Base-by-base conservation (phyloP, 331 rosid species). In the Spiraea crenata region DNA sequence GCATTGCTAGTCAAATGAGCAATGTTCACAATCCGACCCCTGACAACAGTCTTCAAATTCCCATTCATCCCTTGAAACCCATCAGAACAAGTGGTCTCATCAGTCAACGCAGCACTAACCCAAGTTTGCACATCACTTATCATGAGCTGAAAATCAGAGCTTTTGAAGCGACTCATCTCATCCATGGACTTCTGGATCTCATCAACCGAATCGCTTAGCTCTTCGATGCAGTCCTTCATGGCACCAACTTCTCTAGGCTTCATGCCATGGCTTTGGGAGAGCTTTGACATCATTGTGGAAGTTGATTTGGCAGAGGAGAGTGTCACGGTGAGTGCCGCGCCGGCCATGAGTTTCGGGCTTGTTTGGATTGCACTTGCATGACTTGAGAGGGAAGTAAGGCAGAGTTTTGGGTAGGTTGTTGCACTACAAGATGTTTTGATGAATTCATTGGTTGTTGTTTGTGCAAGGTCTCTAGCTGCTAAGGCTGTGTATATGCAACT, bases 71-170 rank as follows among this genome's bases (percentile, higher is more conserved):
- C 44, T 34, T 62, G 76, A 44, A 93, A 93, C 9, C 96, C 98
- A 11, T 90, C 98, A 0, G 71, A 82, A 71, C 98, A 93, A 0
- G 97, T 93, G 35, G 6, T 81, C 40, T 87, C 92, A 64, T 93
- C 93, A 0, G 98, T 93, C 72, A 93, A 79, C 38, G 96, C 96
- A 20, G 98, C 90, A 50, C 96, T 90, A 5, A 85, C 92, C 98
- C 98, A 88, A 1, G 98, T 93, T 57, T 93, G 92, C 5, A 90
- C 77, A 19, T 93, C 87, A 39, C 51, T 85, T 72, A 88, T 88
- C 4, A 79, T 76, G 1, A 79, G 1, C 38, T 69, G 72, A 60
- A 88, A 88, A 41, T 84, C 60, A 0, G 73, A 54, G 2, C 55
- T 55, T 35, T 61, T 74, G 0, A 93, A 73, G 38, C 70, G 64